Conservation (phyloP, 2,329 filamentous ascomycete genomes). For the Trichoderma koningii region DNA sequence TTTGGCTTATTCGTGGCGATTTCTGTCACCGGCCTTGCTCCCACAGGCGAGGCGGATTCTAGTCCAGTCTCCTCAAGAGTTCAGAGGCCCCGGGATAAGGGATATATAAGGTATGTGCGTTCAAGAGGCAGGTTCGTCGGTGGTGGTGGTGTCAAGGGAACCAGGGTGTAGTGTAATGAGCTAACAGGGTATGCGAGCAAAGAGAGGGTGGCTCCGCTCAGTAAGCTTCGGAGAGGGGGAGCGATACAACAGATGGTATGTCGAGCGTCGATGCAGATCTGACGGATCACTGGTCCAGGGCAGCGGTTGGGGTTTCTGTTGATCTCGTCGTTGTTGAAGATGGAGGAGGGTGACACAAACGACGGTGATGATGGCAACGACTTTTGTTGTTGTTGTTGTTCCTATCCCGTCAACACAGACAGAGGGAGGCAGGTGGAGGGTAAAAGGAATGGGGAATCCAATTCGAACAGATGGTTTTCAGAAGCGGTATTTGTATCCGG, state of each 20-base stretch:
- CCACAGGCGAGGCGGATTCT: neutral
- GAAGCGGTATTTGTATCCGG: neutral
- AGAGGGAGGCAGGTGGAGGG: neutral
- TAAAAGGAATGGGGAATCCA: neutral
- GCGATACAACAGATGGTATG: neutral
- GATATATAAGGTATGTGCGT: slow-evolving; percentile 11
- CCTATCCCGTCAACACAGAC: neutral
- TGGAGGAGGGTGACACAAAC: no score
- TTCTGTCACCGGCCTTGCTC: neutral
- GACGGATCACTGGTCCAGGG: neutral
- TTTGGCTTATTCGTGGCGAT: neutral
- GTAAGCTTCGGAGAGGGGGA: slow-evolving; percentile 2
- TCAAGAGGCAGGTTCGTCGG: neutral
- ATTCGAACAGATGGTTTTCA: neutral
- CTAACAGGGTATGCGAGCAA: slow-evolving; percentile 6
- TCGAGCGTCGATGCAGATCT: slow-evolving; percentile 9
- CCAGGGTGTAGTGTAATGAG: slow-evolving; percentile 16
- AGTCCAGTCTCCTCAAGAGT: neutral
- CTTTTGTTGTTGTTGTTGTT: neutral
- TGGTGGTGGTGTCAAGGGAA: neutral
- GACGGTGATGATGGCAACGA: no score
- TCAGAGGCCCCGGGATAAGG: neutral
- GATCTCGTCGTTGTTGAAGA: neutral
- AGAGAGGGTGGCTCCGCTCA: slow-evolving; percentile 14
- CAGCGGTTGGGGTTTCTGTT: neutral